Base-by-base conservation (phyloP, 1,284 basidiomycete species). In the Heterobasidion irregulare region DNA sequence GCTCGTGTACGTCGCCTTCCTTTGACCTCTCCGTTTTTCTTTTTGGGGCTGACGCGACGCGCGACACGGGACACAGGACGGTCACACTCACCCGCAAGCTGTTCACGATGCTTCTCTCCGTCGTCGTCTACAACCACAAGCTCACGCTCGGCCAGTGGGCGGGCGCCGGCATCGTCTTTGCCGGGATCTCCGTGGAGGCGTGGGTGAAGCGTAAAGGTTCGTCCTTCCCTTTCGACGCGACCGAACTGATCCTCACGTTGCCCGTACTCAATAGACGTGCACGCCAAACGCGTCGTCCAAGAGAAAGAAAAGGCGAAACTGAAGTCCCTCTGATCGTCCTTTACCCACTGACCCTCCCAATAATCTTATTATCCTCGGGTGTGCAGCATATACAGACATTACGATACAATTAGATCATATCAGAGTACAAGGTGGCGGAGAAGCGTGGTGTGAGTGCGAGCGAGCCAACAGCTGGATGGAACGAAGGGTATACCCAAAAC, bases 71-170 rank as follows among this genome's bases (percentile, higher is more conserved):
- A 16, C 54, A 26, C 66, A 92, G 89, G 53, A 97, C 91, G 44
- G 90, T 98, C 63, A 98, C 94, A 1, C 80, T 99, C 55, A 99
- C 96, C n/a, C 81, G 97, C 56, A 99, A 99, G 73, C 77, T 99
- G 66, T 97, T 98, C 69, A 98, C 96, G 5, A 99, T 99, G 96
- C 77, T 99, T 12, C 77, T 99, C 41, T 95, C 92, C 7, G 94
- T 99, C 5, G 69, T 96, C 32, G 83, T 98, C 0, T 99, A 98
- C 70, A 86, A 92, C 63, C 96, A 99, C 71, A 81, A 78, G 59
- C 76, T 99, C 53, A 87, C 87, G 0, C 57, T 66, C 0, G 90
- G 94, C 1, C 97, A 99, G 71, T 99, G 97, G 97, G 63, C 82
- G 2, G 97, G 71, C 15, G 86, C 95, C 0, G 86, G 72, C 0